Evolutionary conservation across 2,329 filamentous ascomycete genomes (phyloP), one percentile per base, ranked within the genome.

Genomic region (Hymenoscyphus repandus): DNA sequence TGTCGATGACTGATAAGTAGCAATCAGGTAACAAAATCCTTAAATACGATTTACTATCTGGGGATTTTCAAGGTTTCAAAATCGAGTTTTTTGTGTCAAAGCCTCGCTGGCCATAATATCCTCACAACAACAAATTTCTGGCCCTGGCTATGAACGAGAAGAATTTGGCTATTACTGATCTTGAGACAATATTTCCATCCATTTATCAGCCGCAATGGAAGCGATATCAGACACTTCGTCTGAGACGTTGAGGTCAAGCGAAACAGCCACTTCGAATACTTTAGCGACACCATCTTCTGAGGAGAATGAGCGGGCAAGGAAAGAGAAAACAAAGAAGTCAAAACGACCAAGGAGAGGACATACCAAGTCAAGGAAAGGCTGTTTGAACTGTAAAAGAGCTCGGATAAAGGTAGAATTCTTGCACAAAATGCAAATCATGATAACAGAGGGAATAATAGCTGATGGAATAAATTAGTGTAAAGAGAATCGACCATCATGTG

Each of bases 361-460:
- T 58, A 85, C 79, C 5, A 86, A 86, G 64, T 84, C 80, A 38
- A 74, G 83, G 30, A 72, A 76, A 13, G 83, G 83, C 9, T 86
- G 83, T 66, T 85, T 77, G 64, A 84, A 85, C 65, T 86, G 83
- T 69, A 86, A 86, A 67, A 72, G 77, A 50, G 72, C 82, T 34
- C 74, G 82, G 51, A 85, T 86, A 65, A 86, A 83, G 74, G 78
- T 77, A 50, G 30, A 38, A 12, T 2, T 15, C 17, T 10, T 2
- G 18, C 38, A 27, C 36, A 45, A 52, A 18, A 31, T 18, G 30
- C 13, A 33, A 9, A 3, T 41, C 38, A 20, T 4, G 11, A 41
- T 15, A 41, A 32, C 11, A 5, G 6, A 50, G 20, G 30, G 4
- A 36, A n/a, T 11, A 15, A 17, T 1, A 15, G 15, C 48, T 46